phyloP scores from a whole-genome alignment of 345 rosid genomes.

The Aquilaria sinensis region DNA sequence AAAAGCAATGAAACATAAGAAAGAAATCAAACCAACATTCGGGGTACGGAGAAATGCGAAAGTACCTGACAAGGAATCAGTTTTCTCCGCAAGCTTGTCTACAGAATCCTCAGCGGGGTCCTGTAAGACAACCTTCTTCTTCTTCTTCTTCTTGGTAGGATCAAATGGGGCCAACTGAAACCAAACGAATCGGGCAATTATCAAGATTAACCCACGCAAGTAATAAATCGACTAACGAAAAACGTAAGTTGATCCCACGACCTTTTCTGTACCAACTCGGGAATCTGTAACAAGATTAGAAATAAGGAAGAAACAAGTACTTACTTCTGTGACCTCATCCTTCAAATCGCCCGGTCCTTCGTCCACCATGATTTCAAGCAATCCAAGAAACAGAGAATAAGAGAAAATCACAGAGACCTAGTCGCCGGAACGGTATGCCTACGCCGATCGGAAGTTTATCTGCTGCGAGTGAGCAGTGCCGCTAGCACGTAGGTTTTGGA shows the following conservation, averaged over 20 bases:
- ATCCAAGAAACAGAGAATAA: too few relatives aligned
- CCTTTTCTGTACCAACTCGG: too few relatives aligned
- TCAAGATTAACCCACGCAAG: background rate
- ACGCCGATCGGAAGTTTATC: too few relatives aligned
- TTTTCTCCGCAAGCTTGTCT: constrained; percentile 62
- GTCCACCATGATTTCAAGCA: constrained; percentile 33
- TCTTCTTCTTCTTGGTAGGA: constrained; percentile 94
- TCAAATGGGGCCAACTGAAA: constrained; percentile 78
- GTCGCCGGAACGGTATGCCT: too few relatives aligned
- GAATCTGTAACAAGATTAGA: background rate
- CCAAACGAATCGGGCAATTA: background rate
- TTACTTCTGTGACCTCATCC: constrained; percentile 56
- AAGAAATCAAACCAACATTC: constrained; percentile 3
- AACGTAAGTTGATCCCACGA: background rate
- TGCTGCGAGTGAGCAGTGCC: too few relatives aligned
- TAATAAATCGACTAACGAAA: background rate
- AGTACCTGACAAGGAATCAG: constrained; percentile 62
- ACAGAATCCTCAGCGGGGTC: constrained; percentile 55
- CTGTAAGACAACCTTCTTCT: constrained; percentile 74
- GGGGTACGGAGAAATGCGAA: background rate
- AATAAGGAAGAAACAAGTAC: background rate
- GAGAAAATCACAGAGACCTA: too few relatives aligned
- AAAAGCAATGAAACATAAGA: background rate
- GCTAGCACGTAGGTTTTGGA: too few relatives aligned
- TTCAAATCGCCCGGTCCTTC: constrained; percentile 33